Base-by-base conservation (phyloP, 495 filamentous ascomycete genomes). In the Neurospora hispaniola region DNA sequence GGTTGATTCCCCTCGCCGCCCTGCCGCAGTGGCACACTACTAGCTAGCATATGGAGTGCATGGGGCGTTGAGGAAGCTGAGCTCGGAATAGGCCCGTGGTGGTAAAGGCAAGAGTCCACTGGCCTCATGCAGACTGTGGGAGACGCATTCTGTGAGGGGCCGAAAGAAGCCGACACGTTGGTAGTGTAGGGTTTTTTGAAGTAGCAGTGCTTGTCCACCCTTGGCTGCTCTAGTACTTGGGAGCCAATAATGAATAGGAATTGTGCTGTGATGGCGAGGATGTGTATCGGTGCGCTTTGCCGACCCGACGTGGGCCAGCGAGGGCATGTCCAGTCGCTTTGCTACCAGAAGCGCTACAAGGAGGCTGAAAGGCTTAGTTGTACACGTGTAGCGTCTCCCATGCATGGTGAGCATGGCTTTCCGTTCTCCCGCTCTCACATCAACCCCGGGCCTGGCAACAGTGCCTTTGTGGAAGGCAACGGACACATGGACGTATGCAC, bases 61-160 rank as follows among this genome's bases (percentile, higher is more conserved):
- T 72, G 71, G 75, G 77, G 78, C 78, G 77, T 77, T 80, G 78
- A 77, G 73, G 14, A 44, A 42, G 71, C 27, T 42, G 70, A 23
- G 54, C 41, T 77, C 74, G 70, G 76, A 71, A 75, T 77, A 20
- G 46, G 69, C 42, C 72, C 74, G 70, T 71, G 70, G 48, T 70
- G 71, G n/a, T 72, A 68, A 72, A 72, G 43, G 70, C 69, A 41
- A 27, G 38, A 66, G 48, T 54, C 59, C 73, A 70, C 16, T 73
- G 71, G 75, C 69, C 71, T 71, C 46, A 59, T 70, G 27, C 27
- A 31, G 2, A 31, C 27, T 31, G 27, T 54, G 59, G 71, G n/a
- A 59, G 70, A 42, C 54, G 54, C 16, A 5, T 59, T 59, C 14
- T 27, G 48, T 2, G 27, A 59, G 74, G 72, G 35, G 48, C 71